Evolutionary conservation across 176 grass and related monocot genomes (phyloP), one percentile per base, ranked within the genome.

Genomic region (Juncus effusus): DNA sequence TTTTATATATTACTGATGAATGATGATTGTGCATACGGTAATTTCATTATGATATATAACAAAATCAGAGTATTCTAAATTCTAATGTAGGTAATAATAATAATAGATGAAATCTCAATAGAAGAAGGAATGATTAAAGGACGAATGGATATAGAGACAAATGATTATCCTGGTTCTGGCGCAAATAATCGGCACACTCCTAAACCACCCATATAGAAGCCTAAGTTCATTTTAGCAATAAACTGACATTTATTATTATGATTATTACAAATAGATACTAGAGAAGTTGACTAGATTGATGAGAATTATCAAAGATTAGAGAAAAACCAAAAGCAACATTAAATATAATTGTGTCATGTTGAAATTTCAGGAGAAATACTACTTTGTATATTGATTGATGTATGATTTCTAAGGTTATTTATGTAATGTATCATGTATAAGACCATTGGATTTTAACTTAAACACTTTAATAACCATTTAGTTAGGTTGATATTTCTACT

Each of bases 131-230:
- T 28, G 62, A 51, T 79, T 4, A 62, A 13, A 35, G 67, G 41
- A 3, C 86, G 87, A 72, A 83, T 90, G 87, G 73, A 60, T 1
- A 64, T 86, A 39, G 73, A 74, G 68, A 64, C 12, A 16, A 70
- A 90, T 7, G 87, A 90, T 49, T 90, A 90, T 53, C 6, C 37
- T 2, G 72, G 76, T 19, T 4, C 83, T 0, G 80, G 68, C 3
- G 54, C 87, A 3, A 90, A 90, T 76, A 70, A 77, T 66, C 83
- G 69, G 41, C 87, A 90, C 80, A 90, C 72, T 62, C 72, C 72
- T 16, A 64, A 65, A 54, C 80, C 87, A 62, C 83, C 87, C 35
- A 76, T 72, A 38, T 40, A 70, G 62, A 82, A 58, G 79, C 54
- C 16, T n/a, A 56, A 4, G 7, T 63, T 68, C 67, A 59, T 38